Conservation (phyloP, 768 basidiomycete genomes). For the Lactarius deliciosus region DNA sequence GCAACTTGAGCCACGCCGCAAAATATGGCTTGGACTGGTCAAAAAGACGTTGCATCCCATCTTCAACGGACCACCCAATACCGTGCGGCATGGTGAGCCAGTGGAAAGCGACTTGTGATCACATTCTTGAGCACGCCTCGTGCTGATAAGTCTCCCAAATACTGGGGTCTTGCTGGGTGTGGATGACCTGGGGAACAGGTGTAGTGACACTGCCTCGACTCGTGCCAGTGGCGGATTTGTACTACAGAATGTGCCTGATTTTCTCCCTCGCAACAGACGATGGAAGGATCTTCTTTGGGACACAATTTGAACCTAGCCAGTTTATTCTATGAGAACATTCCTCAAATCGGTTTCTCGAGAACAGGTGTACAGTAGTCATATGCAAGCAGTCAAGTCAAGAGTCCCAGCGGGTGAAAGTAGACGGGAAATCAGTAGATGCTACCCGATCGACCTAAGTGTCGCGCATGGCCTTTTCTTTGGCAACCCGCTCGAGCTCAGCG, state of each 20-base stretch:
- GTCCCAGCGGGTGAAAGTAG: not conserved
- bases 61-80: not conserved
- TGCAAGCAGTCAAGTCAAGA: not conserved
- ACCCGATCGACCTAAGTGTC: not conserved
- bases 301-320: not conserved
- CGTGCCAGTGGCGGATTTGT: not conserved
- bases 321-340: not conserved
- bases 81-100: not conserved
- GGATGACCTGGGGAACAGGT: not conserved
- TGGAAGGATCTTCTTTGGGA: not conserved
- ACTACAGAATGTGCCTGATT: not conserved
- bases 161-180: not conserved
- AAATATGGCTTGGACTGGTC: not conserved
- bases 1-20: not conserved
- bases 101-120: not conserved
- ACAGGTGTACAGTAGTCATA: slow-evolving; percentile 1
- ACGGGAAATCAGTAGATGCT: not conserved
- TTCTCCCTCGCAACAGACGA: not conserved
- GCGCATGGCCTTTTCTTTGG: slow-evolving; percentile 42
- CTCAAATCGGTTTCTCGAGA: not conserved
- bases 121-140: not conserved
- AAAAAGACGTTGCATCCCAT: not conserved
- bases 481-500: slow-evolving; percentile 56
- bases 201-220: not conserved
- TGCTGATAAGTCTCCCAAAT: not conserved